Evolutionary conservation across 495 filamentous ascomycete genomes (phyloP), one percentile per base, ranked within the genome.

Genomic region (Penicillium goetzii): DNA sequence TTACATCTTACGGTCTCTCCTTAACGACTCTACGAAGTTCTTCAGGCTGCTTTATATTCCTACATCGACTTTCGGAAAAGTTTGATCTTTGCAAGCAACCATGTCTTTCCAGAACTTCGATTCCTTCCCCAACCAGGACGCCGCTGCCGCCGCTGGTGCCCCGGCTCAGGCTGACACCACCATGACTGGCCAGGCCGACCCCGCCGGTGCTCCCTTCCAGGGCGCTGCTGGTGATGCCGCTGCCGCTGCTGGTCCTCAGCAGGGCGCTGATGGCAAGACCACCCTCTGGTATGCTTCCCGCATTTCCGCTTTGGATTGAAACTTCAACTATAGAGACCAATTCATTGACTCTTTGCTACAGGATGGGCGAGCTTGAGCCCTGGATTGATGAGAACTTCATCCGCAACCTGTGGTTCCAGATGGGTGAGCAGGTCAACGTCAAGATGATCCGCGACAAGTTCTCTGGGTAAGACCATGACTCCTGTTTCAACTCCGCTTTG

Each of bases 381-480:
- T 99, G 95, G 95, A 98, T 99, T 76, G 95, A 99, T 74, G 95
- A 99, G 79, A 96, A 91, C 74, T 99, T 98, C 78, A 91, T 99
- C 68, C 93, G 96, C 74, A 93, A 89, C 65, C 84, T 98, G 23
- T 98, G 92, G 88, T 90, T 88, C 76, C 89, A 89, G 69, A 88
- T 97, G 82, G 92, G 88, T 59, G 94, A 98, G 81, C 84, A 85
- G 64, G 95, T 99, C 69, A 97, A 97, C 70, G 95, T 99, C 60
- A 99, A 99, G 86, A 97, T 99, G 87, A 99, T 99, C 71, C 93
- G 95, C 62, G 95, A 99, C 81, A 97, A 97, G 78, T 97, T 97
- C 75, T 98, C 95, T 77, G 95, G 95, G 94, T 97, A 89, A 76
- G 91, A 71, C 63, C n/a, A 32, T 33, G 51, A 62, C 56, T 47